These are phyloP conservation scores for Solanum hybrid DNA, from an alignment of 305 asterid species.

Conservation along the genomic window DNA sequence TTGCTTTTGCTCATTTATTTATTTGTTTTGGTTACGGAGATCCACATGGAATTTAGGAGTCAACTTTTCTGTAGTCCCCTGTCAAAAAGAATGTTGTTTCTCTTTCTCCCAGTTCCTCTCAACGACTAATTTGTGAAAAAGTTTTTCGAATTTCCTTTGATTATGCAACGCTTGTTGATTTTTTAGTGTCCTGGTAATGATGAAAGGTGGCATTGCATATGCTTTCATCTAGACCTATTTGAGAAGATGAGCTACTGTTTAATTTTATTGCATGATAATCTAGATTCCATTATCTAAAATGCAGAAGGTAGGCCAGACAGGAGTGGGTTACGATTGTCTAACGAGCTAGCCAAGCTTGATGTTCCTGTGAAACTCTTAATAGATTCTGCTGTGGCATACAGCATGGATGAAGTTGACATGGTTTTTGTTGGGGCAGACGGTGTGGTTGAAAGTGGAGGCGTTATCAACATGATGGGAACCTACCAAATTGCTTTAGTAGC, in stretches of 20 bases:
- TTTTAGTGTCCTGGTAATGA: background rate
- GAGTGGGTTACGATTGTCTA: conserved; percentile 64
- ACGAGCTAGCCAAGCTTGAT: conserved; percentile 82
- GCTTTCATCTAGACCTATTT: background rate
- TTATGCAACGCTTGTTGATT: background rate
- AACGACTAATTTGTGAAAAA: background rate
- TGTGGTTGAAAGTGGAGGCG: conserved; percentile 87
- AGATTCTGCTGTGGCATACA: conserved; percentile 91
- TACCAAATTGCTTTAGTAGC: conserved; percentile 90
- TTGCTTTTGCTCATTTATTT: background rate
- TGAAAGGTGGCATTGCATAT: background rate
- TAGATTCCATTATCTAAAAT: conserved; percentile 9
- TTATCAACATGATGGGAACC: conserved; percentile 95
- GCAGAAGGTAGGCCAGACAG: conserved; percentile 96
- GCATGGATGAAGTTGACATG: conserved; percentile 94
- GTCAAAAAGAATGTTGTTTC: background rate
- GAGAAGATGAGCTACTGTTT: background rate
- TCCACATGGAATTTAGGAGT: background rate
- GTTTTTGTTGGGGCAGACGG: conserved; percentile 94
- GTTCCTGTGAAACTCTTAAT: conserved; percentile 81
- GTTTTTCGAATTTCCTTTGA: background rate
- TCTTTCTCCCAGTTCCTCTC: background rate
- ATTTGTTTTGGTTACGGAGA: background rate
- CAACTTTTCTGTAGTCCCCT: background rate
- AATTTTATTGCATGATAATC: background rate